Base-by-base conservation (phyloP, 2,329 filamentous ascomycete genomes). In the Beauveria sp. region DNA sequence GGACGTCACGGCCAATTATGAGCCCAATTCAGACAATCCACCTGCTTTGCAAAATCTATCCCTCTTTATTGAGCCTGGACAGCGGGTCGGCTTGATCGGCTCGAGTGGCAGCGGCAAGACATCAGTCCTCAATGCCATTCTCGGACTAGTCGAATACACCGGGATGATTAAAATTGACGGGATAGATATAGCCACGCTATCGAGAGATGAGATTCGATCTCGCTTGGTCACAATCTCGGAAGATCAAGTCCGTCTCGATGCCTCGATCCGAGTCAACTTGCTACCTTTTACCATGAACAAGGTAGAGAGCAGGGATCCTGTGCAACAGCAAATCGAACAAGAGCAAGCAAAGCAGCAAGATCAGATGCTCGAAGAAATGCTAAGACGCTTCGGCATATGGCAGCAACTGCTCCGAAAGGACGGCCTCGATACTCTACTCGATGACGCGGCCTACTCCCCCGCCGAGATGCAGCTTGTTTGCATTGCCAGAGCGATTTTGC, bases 161-260 rank as follows among this genome's bases (percentile, higher is more conserved):
- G 65, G 66, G 3, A 70, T 61, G 14, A 77, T 82, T 42, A 67
- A 61, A 2, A 71, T 82, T 20, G 78, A 81, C 61, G 72, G 71
- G 0, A 57, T 78, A 4, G 74, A 78, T 43, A 68, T 81, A 14
- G 67, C 72, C 3, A 70, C 66, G 8, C 65, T 80, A 1, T 72
- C 74, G 1, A 74, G 73, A 30, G 69, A 77, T 51, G 68, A 67
- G 1, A 69, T 81, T n/a, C 77, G 79, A 38, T 69, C 70, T 1
- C 68, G 73, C 3, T 67, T 81, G 10, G 73, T 76, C 24, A 73
- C 74, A 5, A 68, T 81, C 5, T 77, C 79, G 0, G 78, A 81
- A 69, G 78, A 81, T 28, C 71, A 77, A 0, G 72, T 79, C 52
- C 68, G 77, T 5, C 69, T 81, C 10, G 72, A 73, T 2, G 77